Percentiles rank a stretch among this genome's conserved stretches.
Conservation (phyloP, 139 green algal species). For the Chlorella sp. region DNA sequence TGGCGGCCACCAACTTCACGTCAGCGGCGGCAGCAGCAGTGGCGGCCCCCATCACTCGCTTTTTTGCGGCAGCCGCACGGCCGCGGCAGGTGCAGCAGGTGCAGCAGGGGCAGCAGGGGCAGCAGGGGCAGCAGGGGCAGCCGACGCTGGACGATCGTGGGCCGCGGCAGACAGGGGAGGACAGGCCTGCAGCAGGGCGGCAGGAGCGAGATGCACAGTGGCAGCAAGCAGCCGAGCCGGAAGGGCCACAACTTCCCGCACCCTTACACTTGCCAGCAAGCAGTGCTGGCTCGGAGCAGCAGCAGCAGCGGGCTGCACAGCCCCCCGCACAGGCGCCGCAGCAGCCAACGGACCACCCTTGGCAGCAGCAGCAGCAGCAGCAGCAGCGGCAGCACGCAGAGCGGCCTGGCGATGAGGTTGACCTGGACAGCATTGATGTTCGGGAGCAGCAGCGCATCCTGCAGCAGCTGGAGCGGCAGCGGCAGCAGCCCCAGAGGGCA, state of each 20-base stretch:
- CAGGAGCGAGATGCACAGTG: too few species aligned
- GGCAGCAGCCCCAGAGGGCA: neutral
- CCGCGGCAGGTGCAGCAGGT: neutral
- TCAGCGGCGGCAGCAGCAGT: neutral
- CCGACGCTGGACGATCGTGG: too few species aligned
- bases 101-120: neutral
- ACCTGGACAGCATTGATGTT: neutral
- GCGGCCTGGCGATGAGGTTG: neutral
- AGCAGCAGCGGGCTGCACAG: neutral
- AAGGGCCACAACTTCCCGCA: too few species aligned
- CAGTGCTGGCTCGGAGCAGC: neutral
- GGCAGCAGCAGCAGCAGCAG: neutral
- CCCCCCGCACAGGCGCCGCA: too few species aligned
- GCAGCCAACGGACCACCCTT: neutral
- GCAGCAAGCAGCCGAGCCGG: too few species aligned
- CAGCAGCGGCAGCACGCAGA: neutral
- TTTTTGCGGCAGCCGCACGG: neutral
- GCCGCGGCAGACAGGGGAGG: neutral
- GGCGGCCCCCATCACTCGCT: constrained; percentile 22
- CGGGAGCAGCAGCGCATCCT: constrained; percentile 17
- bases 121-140: neutral
- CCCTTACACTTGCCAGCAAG: too few species aligned
- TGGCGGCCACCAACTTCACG: constrained; percentile 19
- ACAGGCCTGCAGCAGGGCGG: too few species aligned
- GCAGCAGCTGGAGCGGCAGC: constrained; percentile 7